Evolutionary conservation across 106 monocot genomes (phyloP), one percentile per base, ranked within the genome.

Genomic region (Cymbidium sinense): DNA sequence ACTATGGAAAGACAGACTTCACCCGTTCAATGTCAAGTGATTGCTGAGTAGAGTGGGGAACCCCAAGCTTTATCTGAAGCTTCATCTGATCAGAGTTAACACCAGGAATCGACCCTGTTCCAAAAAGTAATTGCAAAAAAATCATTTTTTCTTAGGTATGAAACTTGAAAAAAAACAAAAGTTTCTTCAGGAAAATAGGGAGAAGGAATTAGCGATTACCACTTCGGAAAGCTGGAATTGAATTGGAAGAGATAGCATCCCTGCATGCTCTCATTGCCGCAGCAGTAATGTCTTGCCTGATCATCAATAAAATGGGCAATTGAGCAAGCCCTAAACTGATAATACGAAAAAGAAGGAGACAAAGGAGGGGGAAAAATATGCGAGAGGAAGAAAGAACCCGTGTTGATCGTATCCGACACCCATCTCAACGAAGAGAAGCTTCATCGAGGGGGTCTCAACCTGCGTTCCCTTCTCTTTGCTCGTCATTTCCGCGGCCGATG

Each of bases 401-500:
- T 99, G 94, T 70, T 99, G 94, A 70, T 99, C 98, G 81, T 99
- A 99, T 71, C 98, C 98, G 71, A 99, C 98, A 41, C 94, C 98
- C 98, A 99, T 99, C 84, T 99, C 98, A 44, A 94, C 94, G 88
- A 99, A 92, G 64, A 99, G 98, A 43, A 99, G 88, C 78, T 84
- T 92, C 92, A 94, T 90, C 23, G 89, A 25, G 18, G 58, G 27
- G 23, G 58, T 61, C 15, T 18, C 51, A 23, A 33, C 23, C 36
- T 71, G 76, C 47, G 18, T 62, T 35, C 20, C 58, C 18, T 50
- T 33, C 34, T 39, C 75, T 50, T 39, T 20, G 28, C 50, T 44
- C n/a, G 70, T 65, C 64, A 70, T 61, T 36, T 55, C 47, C 33
- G 58, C n/a, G 21, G 80, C n/a, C 47, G 70, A 50, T 64, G 74